A percentile compares a stretch with the other conserved stretches of the same genome.
Conservation (phyloP, 169 alveolate genomes). For the Plasmodium gonderi region DNA sequence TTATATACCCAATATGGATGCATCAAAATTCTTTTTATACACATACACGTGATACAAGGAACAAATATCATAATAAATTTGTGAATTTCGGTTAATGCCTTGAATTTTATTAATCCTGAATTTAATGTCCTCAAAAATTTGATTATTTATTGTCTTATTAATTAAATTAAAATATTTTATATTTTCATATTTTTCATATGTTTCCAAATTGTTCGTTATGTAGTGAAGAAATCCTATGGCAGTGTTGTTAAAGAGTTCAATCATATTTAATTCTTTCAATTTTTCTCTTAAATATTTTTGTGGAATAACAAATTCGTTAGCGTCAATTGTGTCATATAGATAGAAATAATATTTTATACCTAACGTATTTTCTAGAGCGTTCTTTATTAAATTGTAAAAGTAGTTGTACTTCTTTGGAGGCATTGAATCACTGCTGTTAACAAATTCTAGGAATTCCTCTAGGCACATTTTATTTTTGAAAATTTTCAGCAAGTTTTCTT, state of each 20-base stretch:
- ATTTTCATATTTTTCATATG: constrained; percentile 42
- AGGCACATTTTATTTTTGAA: constrained; percentile 44
- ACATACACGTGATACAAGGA: constrained; percentile 69
- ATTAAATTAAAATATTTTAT: constrained; percentile 45
- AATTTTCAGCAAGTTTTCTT: constrained; percentile 46
- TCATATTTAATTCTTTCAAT: constrained; percentile 44
- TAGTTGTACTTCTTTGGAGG: constrained; percentile 29
- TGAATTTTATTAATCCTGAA: constrained; percentile 59
- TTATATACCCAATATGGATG: constrained; percentile 50
- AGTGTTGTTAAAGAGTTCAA: constrained; percentile 59
- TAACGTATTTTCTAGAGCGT: constrained; percentile 73
- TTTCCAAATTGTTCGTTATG: constrained; percentile 55
- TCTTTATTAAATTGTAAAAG: constrained; percentile 29
- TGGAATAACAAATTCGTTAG: constrained; percentile 84
- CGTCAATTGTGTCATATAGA: constrained; percentile 85
- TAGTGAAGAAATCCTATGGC: constrained; percentile 63
- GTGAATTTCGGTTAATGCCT: constrained; percentile 27
- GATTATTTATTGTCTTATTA: constrained; percentile 44
- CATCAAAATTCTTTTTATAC: constrained; percentile 56
- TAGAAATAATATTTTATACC: constrained; percentile 83
- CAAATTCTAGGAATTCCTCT: constrained; percentile 48
- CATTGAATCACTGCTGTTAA: constrained; percentile 10
- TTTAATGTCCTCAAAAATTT: constrained; percentile 53
- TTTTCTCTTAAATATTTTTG: constrained; percentile 72
- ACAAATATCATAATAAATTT: constrained; percentile 55